phyloP scores from a whole-genome alignment of 106 monocot genomes.

The Vanilla planifolia region DNA sequence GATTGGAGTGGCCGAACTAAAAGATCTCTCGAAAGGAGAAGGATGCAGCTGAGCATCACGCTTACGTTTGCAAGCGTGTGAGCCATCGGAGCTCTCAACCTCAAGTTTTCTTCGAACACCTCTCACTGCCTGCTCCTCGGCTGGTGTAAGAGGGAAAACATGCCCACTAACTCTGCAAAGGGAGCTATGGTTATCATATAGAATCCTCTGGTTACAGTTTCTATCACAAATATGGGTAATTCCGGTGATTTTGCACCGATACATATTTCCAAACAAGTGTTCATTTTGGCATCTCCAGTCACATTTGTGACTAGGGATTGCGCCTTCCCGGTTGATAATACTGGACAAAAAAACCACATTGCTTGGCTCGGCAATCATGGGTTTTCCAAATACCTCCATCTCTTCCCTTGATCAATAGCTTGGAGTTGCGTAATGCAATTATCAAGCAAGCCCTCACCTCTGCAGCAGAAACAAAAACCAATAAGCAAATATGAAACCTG shows the following conservation, averaged over 20 bases:
- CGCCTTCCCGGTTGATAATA: conserved; percentile 44
- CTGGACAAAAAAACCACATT: conserved; percentile 54
- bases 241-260: conserved; percentile 83
- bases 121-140: conserved; percentile 84
- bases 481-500: not conserved
- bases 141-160: conserved; percentile 78
- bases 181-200: conserved; percentile 98
- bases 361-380: conserved; percentile 49
- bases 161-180: conserved; percentile 97
- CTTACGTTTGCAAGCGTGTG: conserved; percentile 83
- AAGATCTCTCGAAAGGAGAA: conserved; percentile 95
- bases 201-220: conserved; percentile 96
- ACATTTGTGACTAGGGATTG: conserved; percentile 82
- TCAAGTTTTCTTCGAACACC: conserved; percentile 86
- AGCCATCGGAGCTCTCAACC: conserved; percentile 43
- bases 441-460: conserved; percentile 11
- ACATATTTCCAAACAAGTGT: conserved; percentile 92
- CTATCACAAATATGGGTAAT: conserved; percentile 94
- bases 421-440: not conserved
- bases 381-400: conserved; percentile 59
- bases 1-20: conserved; percentile 63
- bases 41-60: conserved; percentile 68
- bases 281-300: conserved; percentile 89
- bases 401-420: not conserved
- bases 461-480: conserved; percentile 11